Conservation (phyloP, 345 rosid species). For the Brassica carinata region DNA sequence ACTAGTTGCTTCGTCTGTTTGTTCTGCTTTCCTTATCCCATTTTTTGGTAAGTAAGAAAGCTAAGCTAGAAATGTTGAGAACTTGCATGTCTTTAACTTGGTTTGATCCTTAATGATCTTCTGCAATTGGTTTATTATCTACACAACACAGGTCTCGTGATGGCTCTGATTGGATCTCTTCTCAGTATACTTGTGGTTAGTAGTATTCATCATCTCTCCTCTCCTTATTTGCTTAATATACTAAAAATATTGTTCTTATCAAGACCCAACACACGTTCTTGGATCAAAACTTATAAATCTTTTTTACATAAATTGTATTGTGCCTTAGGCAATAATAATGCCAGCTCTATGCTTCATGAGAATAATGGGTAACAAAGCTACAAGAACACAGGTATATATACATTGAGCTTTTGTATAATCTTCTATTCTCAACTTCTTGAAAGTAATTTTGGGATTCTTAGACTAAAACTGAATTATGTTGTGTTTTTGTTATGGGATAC, state of each 20-base stretch:
- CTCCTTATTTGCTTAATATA: not conserved
- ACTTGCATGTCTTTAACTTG: not conserved
- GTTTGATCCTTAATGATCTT: not conserved
- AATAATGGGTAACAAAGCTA: constrained; percentile 71
- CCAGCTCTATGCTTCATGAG: constrained; percentile 79
- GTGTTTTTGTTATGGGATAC: constrained; percentile 18
- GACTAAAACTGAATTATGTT: constrained; percentile 3
- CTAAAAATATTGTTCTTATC: not conserved
- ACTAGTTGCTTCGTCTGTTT: constrained; percentile 79
- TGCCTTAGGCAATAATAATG: constrained; percentile 68
- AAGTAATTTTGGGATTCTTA: not conserved
- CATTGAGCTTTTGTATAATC: constrained; percentile 13
- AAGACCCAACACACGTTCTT: constrained; percentile 4
- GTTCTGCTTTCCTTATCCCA: constrained; percentile 79
- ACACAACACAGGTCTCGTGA: constrained; percentile 56
- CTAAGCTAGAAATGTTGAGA: not conserved
- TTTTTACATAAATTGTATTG: not conserved
- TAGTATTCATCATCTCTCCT: constrained; percentile 39
- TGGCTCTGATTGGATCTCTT: constrained; percentile 89
- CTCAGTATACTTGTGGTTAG: constrained; percentile 72
- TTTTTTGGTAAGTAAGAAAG: constrained; percentile 74
- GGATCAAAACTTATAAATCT: not conserved
- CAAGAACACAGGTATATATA: constrained; percentile 57
- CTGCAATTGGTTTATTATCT: not conserved
- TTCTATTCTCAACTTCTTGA: not conserved